Evolutionary conservation across 1,139 yeast species (phyloP).

Genomic region (Meyerozyma sp.): DNA sequence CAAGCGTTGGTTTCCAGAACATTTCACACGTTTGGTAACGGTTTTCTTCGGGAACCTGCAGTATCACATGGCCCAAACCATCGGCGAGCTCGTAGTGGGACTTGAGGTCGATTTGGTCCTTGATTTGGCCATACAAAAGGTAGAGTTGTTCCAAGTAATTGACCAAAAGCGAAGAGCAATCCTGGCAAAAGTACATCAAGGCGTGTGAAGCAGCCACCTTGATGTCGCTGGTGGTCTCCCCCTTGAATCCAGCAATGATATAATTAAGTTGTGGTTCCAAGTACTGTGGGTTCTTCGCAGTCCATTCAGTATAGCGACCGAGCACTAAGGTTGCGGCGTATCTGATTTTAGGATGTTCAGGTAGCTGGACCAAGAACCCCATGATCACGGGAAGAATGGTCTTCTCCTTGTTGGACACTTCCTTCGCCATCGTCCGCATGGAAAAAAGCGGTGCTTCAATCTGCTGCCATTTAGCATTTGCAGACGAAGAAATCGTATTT

Average conservation of each 20-base stretch:
- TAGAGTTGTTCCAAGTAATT: slow-evolving; percentile 73
- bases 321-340: slow-evolving; percentile 90
- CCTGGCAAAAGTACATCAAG: slow-evolving; percentile 89
- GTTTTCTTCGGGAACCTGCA: slow-evolving; percentile 41
- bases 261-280: slow-evolving; percentile 81
- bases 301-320: slow-evolving; percentile 96
- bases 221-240: slow-evolving; percentile 41
- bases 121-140: slow-evolving; percentile 65
- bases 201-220: slow-evolving; percentile 90
- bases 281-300: slow-evolving; percentile 75
- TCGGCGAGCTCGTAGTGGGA: slow-evolving; percentile 79
- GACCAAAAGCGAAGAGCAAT: slow-evolving; percentile 68
- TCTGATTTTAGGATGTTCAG: slow-evolving; percentile 81
- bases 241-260: slow-evolving; percentile 72
- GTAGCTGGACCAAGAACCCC: slow-evolving; percentile 63
- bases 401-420: slow-evolving; percentile 65
- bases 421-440: slow-evolving; percentile 93
- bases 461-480: slow-evolving; percentile 61
- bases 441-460: slow-evolving; percentile 89
- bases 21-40: slow-evolving; percentile 35
- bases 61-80: slow-evolving; percentile 83
- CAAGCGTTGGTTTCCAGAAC: slow-evolving; percentile 67
- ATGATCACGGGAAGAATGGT: slow-evolving; percentile 72
- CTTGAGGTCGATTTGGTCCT: slow-evolving; percentile 52
- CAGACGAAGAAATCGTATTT: slow-evolving; percentile 22